Conservation (phyloP, 2,329 filamentous ascomycete species). For the Salinomyces thailandicus region DNA sequence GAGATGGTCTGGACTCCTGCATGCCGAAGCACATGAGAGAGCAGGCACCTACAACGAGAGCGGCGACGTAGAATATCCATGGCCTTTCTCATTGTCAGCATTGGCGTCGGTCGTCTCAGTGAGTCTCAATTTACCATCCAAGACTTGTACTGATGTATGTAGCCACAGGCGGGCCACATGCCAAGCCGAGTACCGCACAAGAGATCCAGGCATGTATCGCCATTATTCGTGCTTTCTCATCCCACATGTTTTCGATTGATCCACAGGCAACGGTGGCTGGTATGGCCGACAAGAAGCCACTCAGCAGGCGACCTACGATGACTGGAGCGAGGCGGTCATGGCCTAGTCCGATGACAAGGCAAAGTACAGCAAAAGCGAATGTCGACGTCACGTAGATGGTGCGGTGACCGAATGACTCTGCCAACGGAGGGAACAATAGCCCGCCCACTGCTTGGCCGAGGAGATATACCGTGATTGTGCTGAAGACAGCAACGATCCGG, state of each 20-base stretch:
- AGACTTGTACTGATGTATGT: slow-evolving; percentile 3
- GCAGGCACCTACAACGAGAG: slow-evolving; percentile 11
- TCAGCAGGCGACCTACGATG: not conserved
- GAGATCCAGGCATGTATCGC: slow-evolving; percentile 12
- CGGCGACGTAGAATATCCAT: slow-evolving; percentile 2
- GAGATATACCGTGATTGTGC: slow-evolving; percentile 19
- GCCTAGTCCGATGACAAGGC: slow-evolving; percentile 28
- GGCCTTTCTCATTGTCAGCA: not conserved
- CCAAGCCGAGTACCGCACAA: slow-evolving; percentile 1
- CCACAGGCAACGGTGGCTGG: slow-evolving; percentile 3
- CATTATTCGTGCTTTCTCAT: slow-evolving; percentile 37
- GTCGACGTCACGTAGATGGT: slow-evolving; percentile 28
- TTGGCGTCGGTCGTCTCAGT: not conserved
- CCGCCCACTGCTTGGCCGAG: slow-evolving; percentile 31
- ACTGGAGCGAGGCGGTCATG: not conserved
- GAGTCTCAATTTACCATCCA: slow-evolving; percentile 6
- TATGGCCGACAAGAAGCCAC: slow-evolving; percentile 1
- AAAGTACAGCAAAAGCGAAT: slow-evolving; percentile 25
- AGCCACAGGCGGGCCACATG: not conserved
- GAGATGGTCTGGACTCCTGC: slow-evolving; percentile 36
- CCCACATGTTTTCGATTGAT: slow-evolving; percentile 37
- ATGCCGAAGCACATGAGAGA: slow-evolving; percentile 28
- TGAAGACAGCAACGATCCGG: slow-evolving; percentile 4
- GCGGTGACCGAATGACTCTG: slow-evolving; percentile 30
- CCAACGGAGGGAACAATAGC: slow-evolving; percentile 30